A percentile compares a stretch with the other conserved stretches of the same genome.
phyloP scores from a whole-genome alignment of 352 stramenopile species.

The Pythium pyrilobum region DNA sequence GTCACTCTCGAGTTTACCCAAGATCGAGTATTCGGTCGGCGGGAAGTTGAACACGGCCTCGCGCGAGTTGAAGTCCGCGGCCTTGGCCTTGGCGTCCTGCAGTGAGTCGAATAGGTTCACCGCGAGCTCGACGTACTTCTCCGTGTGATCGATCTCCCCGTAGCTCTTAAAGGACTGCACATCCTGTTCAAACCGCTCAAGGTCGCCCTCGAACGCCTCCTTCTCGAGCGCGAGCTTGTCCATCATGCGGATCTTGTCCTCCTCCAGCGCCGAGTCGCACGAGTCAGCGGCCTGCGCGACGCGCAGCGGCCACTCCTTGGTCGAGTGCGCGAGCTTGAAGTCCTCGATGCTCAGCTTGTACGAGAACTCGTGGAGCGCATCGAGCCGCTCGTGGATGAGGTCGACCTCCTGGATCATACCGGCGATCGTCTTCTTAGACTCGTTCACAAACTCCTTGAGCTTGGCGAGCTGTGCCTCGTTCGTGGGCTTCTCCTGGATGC shows the following conservation, averaged over 20 bases:
- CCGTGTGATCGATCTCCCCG: conserved; percentile 83
- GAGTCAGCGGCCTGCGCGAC: conserved; percentile 77
- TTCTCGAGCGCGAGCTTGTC: conserved; percentile 91
- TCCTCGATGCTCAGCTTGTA: conserved; percentile 87
- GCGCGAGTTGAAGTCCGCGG: conserved; percentile 89
- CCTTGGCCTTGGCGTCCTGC: conserved; percentile 88
- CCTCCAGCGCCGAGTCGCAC: conserved; percentile 85
- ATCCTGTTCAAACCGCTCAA: conserved; percentile 86
- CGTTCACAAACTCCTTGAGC: conserved; percentile 86
- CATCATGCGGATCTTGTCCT: conserved; percentile 94
- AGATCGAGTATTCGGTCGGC: conserved; percentile 87
- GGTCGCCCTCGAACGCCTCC: conserved; percentile 76
- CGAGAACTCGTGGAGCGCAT: conserved; percentile 75
- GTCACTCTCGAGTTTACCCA: conserved; percentile 80
- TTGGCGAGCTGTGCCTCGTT: conserved; percentile 90
- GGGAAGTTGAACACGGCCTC: conserved; percentile 93
- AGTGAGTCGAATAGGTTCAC: conserved; percentile 87
- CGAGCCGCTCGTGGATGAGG: conserved; percentile 65
- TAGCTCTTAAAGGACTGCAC: conserved; percentile 86
- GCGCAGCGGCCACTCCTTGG: conserved; percentile 83
- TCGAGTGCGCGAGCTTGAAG: conserved; percentile 84
- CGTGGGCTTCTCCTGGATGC: conserved; percentile 89
- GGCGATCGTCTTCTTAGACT: conserved; percentile 73
- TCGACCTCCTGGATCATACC: conserved; percentile 75
- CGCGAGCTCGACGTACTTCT: conserved; percentile 87